Evolutionary conservation across 768 basidiomycete genomes (phyloP), one percentile per base, ranked within the genome.

Genomic region (Macrolepiota dolichaula): DNA sequence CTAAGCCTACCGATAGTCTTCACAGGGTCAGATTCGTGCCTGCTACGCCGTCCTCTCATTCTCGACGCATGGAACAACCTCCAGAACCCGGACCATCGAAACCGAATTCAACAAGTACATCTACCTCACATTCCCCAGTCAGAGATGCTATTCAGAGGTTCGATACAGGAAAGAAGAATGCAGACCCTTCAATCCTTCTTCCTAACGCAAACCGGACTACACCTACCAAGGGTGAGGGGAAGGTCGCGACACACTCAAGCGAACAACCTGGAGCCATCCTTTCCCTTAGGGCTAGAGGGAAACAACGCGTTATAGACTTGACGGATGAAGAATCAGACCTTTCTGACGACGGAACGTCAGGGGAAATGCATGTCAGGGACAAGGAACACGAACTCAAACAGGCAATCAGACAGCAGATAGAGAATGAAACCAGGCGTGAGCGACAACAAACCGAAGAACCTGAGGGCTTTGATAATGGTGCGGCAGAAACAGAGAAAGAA

Each of bases 351-450:
- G 77, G 84, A 55, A 75, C 74, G 4, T 80, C 83, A 1, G 78
- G 76, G 1, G 77, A 80, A 19, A 69, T 77, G 12, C 77, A 76
- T 4, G 81, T 89, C 4, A 73, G 75, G 51, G 86, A 84, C 27
- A 89, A 85, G 66, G 85, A 88, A 66, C 75, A 76, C n/a, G 88
- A 89, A 68, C 73, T 91, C 51, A 71, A 76, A 12, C 80, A 77
- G n/a, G 85, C 80, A 5, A 74, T 77, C 27, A 81, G 83, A 65
- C 81, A 84, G 61, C 83, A 84, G 38, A 70, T 73, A 51, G 76
- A 73, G 56, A 76, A 78, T 52, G 79, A 82, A 36, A 68, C 70
- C 69, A 49, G 72, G 73, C 50, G 71, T 70, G 65, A 76, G 78
- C 24, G 77, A 74, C 42, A 69, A 66, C 5, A 37, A 32, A 59